These are phyloP conservation scores for Groenewaldozyma sp. DNA, from an alignment of 1,139 yeast species.

Conservation along the genomic window DNA sequence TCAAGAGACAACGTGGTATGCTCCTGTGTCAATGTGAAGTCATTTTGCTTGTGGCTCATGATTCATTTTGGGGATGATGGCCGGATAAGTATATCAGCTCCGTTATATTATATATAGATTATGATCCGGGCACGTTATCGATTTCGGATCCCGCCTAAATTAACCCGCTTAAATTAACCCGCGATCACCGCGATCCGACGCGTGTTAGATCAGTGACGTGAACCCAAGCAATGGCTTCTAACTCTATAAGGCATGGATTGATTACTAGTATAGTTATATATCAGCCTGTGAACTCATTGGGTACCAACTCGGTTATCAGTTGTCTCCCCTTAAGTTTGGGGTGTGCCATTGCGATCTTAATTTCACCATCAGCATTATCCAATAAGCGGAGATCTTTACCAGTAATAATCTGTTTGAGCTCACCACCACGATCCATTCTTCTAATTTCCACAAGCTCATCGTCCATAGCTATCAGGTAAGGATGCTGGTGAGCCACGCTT, in stretches of 20 bases:
- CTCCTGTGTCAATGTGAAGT: no score
- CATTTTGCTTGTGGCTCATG: no score
- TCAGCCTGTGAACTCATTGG: conserved; percentile 29
- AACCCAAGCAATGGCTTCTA: no score
- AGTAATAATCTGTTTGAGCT: conserved; percentile 60
- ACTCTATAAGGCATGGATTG: no score
- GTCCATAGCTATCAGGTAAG: conserved; percentile 53
- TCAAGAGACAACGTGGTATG: conserved; percentile 10
- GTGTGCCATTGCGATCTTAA: conserved; percentile 56
- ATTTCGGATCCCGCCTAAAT: not conserved
- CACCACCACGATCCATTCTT: conserved; percentile 37
- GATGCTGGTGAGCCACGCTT: conserved; percentile 46
- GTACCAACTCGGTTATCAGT: conserved; percentile 33
- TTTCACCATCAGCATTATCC: conserved; percentile 36
- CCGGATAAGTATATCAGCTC: no score
- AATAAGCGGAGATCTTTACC: conserved; percentile 53
- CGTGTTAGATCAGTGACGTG: no score
- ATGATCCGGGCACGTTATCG: no score
- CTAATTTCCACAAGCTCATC: conserved; percentile 66
- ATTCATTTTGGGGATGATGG: no score
- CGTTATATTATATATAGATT: no score
- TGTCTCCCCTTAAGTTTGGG: conserved; percentile 62
- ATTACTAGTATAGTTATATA: conserved; percentile 24
- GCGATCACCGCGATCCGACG: no score
- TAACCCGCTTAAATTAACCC: no score